These are phyloP conservation scores for Heliophila coronopifolia DNA, from an alignment of 441 rosid species.

Conservation along the genomic window DNA sequence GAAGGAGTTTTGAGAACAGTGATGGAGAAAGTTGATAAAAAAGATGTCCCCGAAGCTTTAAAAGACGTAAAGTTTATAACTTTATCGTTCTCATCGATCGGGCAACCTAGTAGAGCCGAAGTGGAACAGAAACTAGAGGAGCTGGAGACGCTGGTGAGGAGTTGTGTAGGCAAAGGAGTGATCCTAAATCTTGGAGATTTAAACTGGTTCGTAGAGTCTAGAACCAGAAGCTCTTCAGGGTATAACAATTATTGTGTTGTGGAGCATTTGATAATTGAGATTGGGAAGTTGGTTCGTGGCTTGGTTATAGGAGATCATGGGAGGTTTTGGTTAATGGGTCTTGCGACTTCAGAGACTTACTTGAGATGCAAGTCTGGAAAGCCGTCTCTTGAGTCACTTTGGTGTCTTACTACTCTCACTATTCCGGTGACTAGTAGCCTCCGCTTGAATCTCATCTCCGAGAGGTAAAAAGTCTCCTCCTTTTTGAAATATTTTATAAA, in stretches of 20 bases:
- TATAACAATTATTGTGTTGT: slow-evolving; percentile 38
- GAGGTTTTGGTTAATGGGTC: slow-evolving; percentile 56
- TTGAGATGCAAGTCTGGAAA: slow-evolving; percentile 54
- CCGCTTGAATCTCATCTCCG: slow-evolving; percentile 62
- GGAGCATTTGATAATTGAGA: slow-evolving; percentile 51
- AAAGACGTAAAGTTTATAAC: slow-evolving; percentile 41
- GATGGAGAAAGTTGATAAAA: slow-evolving; percentile 43
- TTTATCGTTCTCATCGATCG: slow-evolving; percentile 43
- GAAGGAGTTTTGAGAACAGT: slow-evolving; percentile 40
- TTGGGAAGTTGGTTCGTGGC: slow-evolving; percentile 43
- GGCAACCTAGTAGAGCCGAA: slow-evolving; percentile 41
- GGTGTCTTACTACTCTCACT: slow-evolving; percentile 61
- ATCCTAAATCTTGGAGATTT: slow-evolving; percentile 82
- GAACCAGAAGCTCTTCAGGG: slow-evolving; percentile 32
- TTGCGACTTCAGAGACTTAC: slow-evolving; percentile 57
- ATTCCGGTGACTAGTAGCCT: slow-evolving; percentile 61
- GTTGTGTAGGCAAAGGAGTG: slow-evolving; percentile 40
- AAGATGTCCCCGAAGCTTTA: slow-evolving; percentile 48
- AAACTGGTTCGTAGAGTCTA: slow-evolving; percentile 68
- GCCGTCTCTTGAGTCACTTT: slow-evolving; percentile 53
- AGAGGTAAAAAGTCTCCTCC: slow-evolving; percentile 61
- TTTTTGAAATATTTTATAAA: slow-evolving; percentile 2
- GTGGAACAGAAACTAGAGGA: slow-evolving; percentile 47
- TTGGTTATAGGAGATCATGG: slow-evolving; percentile 36
- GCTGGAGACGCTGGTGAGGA: slow-evolving; percentile 34